Conservation (phyloP, 331 rosid genomes). For the Quercus phellos region DNA sequence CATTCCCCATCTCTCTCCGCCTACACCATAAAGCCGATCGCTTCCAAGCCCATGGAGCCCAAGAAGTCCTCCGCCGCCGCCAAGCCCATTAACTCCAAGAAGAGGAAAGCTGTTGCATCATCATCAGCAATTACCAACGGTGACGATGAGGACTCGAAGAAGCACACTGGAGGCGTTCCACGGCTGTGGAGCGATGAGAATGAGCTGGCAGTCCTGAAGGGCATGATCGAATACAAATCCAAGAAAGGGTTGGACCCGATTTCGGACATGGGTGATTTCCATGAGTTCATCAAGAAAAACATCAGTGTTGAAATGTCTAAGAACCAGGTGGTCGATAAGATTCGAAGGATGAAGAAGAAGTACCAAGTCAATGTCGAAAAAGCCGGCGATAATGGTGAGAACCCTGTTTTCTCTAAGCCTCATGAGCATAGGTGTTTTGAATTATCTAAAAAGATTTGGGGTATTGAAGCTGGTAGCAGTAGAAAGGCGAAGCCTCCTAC, state of each 20-base stretch:
- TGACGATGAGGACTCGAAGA: conserved; percentile 35
- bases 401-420: conserved; percentile 31
- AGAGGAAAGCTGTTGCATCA: conserved; percentile 24
- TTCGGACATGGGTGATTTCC: conserved; percentile 29
- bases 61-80: conserved; percentile 7
- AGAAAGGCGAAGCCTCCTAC: conserved; percentile 20
- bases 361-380: conserved; percentile 21
- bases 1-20: conserved; percentile 37
- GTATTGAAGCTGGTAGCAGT: background rate
- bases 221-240: conserved; percentile 39
- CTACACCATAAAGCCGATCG: conserved; percentile 50
- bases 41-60: conserved; percentile 28
- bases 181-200: conserved; percentile 52
- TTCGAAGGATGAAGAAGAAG: conserved; percentile 46
- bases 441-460: conserved; percentile 43
- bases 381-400: conserved; percentile 26
- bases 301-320: conserved; percentile 33
- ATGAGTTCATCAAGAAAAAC: conserved; percentile 34
- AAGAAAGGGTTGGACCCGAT: conserved; percentile 30
- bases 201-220: conserved; percentile 40
- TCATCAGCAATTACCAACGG: background rate
- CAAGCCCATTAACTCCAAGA: conserved; percentile 18
- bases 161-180: conserved; percentile 1
- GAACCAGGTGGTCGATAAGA: conserved; percentile 36
- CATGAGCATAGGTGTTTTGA: conserved; percentile 31